Conservation (phyloP, 495 filamentous ascomycete species). For the Penicillium coffeae region DNA sequence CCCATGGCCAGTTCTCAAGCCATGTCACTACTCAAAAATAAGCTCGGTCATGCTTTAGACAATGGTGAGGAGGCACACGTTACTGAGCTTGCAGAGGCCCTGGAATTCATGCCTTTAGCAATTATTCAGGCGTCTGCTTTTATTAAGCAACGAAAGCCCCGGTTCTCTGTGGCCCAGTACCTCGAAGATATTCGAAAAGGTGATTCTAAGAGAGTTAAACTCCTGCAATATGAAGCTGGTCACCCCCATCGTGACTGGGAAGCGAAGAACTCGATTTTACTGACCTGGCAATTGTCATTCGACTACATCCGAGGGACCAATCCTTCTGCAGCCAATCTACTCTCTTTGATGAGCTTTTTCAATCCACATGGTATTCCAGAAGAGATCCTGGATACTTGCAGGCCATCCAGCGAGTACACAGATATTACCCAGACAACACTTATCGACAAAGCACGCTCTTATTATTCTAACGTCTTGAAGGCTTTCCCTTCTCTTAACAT, state of each 20-base stretch:
- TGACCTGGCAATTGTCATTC: constrained; percentile 32
- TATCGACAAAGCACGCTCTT: too few species aligned
- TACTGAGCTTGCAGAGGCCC: constrained; percentile 24
- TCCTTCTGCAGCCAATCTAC: constrained; percentile 17
- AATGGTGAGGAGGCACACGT: too few species aligned
- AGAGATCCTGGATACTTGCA: neutral
- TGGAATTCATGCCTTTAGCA: too few species aligned
- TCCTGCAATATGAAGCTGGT: neutral
- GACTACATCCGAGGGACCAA: constrained; percentile 18
- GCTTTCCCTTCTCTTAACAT: too few species aligned
- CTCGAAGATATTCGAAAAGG: constrained; percentile 25
- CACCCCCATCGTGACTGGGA: constrained; percentile 14
- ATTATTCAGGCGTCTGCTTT: constrained; percentile 14
- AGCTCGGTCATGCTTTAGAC: too few species aligned
- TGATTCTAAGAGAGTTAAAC: neutral
- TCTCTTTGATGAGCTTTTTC: constrained; percentile 18
- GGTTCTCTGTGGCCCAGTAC: constrained; percentile 29
- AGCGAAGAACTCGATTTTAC: constrained; percentile 18
- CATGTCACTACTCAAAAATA: constrained; percentile 35
- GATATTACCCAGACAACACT: too few species aligned
- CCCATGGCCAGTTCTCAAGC: constrained; percentile 31
- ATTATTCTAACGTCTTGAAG: too few species aligned
- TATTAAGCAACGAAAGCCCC: constrained; percentile 8
- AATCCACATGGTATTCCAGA: constrained; percentile 12
- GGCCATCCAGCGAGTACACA: too few species aligned